phyloP scores from a whole-genome alignment of 306 rosid species.

The Cucurbita moschata region DNA sequence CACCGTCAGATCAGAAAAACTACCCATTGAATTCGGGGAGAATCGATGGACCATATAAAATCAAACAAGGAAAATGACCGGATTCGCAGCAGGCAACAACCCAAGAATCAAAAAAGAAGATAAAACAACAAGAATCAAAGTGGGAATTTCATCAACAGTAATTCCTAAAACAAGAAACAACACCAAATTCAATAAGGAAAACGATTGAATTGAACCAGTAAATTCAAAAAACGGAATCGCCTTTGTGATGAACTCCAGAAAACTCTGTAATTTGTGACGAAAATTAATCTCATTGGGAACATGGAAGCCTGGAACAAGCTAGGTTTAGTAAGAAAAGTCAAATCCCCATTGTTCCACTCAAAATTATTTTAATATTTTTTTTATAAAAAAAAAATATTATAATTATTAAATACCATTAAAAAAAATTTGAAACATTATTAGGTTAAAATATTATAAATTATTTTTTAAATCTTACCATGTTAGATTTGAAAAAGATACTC shows the following conservation, averaged over 20 bases:
- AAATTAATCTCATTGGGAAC: too few species aligned
- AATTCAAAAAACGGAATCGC: background rate
- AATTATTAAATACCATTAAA: too few species aligned
- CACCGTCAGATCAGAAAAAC: background rate
- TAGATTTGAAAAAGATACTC: background rate
- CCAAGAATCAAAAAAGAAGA: background rate
- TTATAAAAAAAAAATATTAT: too few species aligned
- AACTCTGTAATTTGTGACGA: background rate
- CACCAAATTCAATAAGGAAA: background rate
- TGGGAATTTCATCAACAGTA: too few species aligned
- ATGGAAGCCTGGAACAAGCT: background rate
- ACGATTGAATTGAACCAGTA: background rate
- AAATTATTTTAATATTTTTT: too few species aligned
- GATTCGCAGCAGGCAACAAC: background rate
- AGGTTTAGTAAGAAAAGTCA: background rate
- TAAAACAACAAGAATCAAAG: background rate
- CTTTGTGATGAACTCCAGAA: background rate
- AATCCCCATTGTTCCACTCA: background rate
- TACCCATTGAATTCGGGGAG: background rate
- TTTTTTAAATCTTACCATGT: background rate
- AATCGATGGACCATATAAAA: slow-evolving; percentile 1
- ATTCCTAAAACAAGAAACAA: too few species aligned
- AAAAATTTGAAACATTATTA: background rate
- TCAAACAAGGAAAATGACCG: background rate
- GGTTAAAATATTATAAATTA: background rate